Evolutionary conservation across 2,329 filamentous ascomycete genomes (phyloP).

Genomic region (Colletotrichum trifolii): DNA sequence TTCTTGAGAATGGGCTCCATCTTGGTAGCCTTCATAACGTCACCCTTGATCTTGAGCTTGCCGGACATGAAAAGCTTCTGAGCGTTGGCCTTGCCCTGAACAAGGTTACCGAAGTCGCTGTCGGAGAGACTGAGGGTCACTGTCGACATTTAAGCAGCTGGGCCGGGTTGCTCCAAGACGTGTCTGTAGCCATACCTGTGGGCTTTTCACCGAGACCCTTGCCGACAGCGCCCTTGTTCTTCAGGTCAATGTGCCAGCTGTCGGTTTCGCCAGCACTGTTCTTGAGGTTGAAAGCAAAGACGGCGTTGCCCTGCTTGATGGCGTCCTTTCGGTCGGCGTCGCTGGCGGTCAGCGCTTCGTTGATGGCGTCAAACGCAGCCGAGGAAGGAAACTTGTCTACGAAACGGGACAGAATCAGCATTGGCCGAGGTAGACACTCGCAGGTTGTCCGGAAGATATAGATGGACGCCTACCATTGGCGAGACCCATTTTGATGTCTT

Average conservation of each 20-base stretch:
- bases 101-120: slow-evolving; percentile 85
- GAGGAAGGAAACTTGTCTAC: slow-evolving; percentile 89
- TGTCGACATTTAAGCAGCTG: slow-evolving; percentile 47
- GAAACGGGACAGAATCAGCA: slow-evolving; percentile 8
- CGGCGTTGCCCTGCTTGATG: slow-evolving; percentile 85
- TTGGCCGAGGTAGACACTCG: not conserved
- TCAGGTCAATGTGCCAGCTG: slow-evolving; percentile 96
- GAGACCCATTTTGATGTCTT: slow-evolving; percentile 70
- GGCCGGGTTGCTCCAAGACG: not conserved
- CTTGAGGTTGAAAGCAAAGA: slow-evolving; percentile 94
- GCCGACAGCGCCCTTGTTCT: slow-evolving; percentile 85
- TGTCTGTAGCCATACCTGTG: slow-evolving; percentile 70
- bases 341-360: slow-evolving; percentile 73
- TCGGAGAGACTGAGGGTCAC: slow-evolving; percentile 90
- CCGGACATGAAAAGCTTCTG: slow-evolving; percentile 98
- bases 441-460: no score
- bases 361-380: slow-evolving; percentile 89
- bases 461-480: slow-evolving; percentile 69
- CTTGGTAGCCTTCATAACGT: slow-evolving; percentile 99
- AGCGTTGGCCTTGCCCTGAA: slow-evolving; percentile 89
- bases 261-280: slow-evolving; percentile 83
- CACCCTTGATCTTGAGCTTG: slow-evolving; percentile 97
- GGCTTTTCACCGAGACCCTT: slow-evolving; percentile 85
- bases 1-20: slow-evolving; percentile 93
- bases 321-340: slow-evolving; percentile 85